These are phyloP conservation scores for Cucurbita maxima DNA, from an alignment of 306 rosid genomes.

Conservation along the genomic window DNA sequence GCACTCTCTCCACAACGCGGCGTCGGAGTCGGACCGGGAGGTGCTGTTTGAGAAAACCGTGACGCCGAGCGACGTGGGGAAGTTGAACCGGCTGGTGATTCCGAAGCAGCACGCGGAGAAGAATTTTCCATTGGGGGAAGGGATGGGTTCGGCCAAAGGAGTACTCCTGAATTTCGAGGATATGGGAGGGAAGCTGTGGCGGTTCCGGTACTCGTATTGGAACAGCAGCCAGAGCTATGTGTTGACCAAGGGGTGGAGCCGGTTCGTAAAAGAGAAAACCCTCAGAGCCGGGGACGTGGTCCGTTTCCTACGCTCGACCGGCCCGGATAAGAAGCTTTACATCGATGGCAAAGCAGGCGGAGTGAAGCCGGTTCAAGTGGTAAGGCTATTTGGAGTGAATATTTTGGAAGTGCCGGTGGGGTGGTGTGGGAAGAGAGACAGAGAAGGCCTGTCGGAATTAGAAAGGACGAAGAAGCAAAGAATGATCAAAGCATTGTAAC, in stretches of 20 bases:
- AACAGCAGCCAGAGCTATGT: constrained; percentile 33
- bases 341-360: constrained; percentile 1
- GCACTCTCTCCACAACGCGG: not conserved
- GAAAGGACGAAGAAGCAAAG: constrained; percentile 7
- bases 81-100: constrained; percentile 24
- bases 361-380: not conserved
- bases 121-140: constrained; percentile 16
- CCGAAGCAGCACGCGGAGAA: constrained; percentile 33
- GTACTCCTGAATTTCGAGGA: constrained; percentile 21
- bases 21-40: not conserved
- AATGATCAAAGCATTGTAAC: constrained; percentile 8
- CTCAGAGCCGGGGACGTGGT: constrained; percentile 22
- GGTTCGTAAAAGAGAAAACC: constrained; percentile 35
- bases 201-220: constrained; percentile 34
- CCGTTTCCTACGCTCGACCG: constrained; percentile 16
- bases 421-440: not conserved
- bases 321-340: constrained; percentile 14
- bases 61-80: constrained; percentile 40
- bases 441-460: not conserved
- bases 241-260: constrained; percentile 31
- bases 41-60: constrained; percentile 26
- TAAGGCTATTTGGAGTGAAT: constrained; percentile 28
- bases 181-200: constrained; percentile 18
- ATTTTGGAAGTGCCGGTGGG: constrained; percentile 5
- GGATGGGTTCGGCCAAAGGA: constrained; percentile 6